Evolutionary conservation across 306 rosid species (phyloP).

Genomic region (Dalbergia oliveri): DNA sequence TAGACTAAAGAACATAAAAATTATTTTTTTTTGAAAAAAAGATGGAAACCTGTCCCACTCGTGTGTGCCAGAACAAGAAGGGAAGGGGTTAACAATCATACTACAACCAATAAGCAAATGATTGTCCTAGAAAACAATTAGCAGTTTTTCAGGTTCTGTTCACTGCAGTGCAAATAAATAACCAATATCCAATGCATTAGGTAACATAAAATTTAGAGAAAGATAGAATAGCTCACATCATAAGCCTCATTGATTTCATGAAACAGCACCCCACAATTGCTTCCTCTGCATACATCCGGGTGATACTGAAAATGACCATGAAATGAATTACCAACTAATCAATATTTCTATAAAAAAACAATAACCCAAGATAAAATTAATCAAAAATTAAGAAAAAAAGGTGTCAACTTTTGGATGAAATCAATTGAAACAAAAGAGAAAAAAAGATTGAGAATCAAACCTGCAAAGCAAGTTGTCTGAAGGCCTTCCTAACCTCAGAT

Average conservation of each 20-base stretch:
- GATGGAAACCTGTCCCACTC: too few species aligned
- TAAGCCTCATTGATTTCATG: slow-evolving; percentile 89
- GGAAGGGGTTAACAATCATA: too few species aligned
- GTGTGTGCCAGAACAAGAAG: too few species aligned
- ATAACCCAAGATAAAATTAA: neutral
- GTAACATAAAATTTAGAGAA: neutral
- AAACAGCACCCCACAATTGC: slow-evolving; percentile 80
- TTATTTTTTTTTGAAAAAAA: too few species aligned
- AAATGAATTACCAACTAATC: neutral
- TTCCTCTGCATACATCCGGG: slow-evolving; percentile 92
- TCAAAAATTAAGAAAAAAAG: neutral
- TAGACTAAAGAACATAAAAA: too few species aligned
- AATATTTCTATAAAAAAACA: neutral
- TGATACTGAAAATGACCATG: slow-evolving; percentile 72
- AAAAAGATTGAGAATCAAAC: slow-evolving; percentile 50
- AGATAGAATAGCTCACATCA: slow-evolving; percentile 60
- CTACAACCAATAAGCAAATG: neutral
- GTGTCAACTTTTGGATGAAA: neutral
- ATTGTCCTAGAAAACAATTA: neutral
- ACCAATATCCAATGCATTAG: neutral
- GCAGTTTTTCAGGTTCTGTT: neutral
- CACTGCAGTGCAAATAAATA: neutral
- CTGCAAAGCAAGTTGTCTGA: slow-evolving; percentile 87
- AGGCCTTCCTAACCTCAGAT: slow-evolving; percentile 90
- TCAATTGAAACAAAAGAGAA: neutral